Conservation (phyloP, 495 filamentous ascomycete species). For the Penicillium atrosanguineum region DNA sequence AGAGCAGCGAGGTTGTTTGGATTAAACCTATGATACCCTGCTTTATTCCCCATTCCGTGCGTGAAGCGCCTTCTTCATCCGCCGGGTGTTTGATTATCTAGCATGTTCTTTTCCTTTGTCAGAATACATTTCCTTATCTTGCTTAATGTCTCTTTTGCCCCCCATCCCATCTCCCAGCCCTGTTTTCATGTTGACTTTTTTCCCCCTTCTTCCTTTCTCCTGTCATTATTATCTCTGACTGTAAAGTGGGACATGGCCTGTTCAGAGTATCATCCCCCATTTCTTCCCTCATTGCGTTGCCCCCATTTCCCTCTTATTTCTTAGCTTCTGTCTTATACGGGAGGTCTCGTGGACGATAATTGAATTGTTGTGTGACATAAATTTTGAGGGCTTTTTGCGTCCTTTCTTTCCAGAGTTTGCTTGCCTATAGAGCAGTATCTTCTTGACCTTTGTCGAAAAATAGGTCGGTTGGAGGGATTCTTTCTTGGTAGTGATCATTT, state of each 20-base stretch:
- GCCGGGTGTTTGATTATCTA: constrained; percentile 35
- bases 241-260: constrained; percentile 35
- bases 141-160: constrained; percentile 29
- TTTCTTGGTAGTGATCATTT: neutral
- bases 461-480: neutral
- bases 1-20: constrained; percentile 44
- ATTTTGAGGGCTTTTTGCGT: constrained; percentile 3
- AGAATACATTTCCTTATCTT: constrained; percentile 38
- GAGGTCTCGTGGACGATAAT: constrained; percentile 24
- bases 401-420: neutral
- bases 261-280: constrained; percentile 19
- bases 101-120: constrained; percentile 36
- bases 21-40: constrained; percentile 49
- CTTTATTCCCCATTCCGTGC: constrained; percentile 40
- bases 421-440: neutral
- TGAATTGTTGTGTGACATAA: constrained; percentile 20
- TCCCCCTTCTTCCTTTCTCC: constrained; percentile 23
- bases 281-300: constrained; percentile 3
- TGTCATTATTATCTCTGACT: constrained; percentile 43
- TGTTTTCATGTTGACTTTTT: constrained; percentile 19
- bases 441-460: neutral
- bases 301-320: constrained; percentile 2
- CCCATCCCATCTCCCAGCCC: constrained; percentile 10
- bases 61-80: constrained; percentile 35
- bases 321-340: constrained; percentile 22